Evolutionary conservation across 495 filamentous ascomycete species (phyloP).

Genomic region (Aspergillus cristatus): DNA sequence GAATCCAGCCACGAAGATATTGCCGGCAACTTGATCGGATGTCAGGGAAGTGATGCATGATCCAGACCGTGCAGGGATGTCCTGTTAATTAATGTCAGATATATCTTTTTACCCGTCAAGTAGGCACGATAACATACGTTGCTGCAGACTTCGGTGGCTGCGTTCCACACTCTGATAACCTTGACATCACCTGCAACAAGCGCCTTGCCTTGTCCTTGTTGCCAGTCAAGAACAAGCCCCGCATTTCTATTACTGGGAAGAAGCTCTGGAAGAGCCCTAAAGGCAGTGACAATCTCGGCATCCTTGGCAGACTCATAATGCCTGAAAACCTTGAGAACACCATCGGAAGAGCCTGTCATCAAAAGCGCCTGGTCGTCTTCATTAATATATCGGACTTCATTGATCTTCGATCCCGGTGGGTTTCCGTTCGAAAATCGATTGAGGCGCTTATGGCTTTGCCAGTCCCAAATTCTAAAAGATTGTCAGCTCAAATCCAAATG

Average conservation of each 20-base stretch:
- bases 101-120: background rate
- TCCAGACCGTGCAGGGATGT: constrained; percentile 91
- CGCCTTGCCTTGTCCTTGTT: constrained; percentile 89
- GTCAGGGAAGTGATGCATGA: constrained; percentile 94
- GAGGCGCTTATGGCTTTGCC: constrained; percentile 61
- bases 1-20: constrained; percentile 92
- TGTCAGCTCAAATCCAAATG: constrained; percentile 21
- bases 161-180: constrained; percentile 93
- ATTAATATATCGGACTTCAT: constrained; percentile 92
- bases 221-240: constrained; percentile 95
- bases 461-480: constrained; percentile 73
- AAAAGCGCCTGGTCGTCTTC: constrained; percentile 93
- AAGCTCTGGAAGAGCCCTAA: constrained; percentile 85
- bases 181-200: constrained; percentile 94
- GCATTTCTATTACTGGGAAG: constrained; percentile 88
- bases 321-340: constrained; percentile 86
- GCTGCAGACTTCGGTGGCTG: constrained; percentile 83
- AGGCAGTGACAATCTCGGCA: constrained; percentile 82
- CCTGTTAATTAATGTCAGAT: constrained; percentile 37
- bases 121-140: constrained; percentile 38
- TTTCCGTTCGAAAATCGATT: constrained; percentile 91
- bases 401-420: constrained; percentile 82
- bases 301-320: constrained; percentile 64
- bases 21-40: constrained; percentile 93
- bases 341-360: constrained; percentile 91